Percentiles rank a stretch among this genome's conserved stretches.
Evolutionary conservation across 371 early-diverging fungal species (phyloP).

Genomic region (Mucor piriformis): DNA sequence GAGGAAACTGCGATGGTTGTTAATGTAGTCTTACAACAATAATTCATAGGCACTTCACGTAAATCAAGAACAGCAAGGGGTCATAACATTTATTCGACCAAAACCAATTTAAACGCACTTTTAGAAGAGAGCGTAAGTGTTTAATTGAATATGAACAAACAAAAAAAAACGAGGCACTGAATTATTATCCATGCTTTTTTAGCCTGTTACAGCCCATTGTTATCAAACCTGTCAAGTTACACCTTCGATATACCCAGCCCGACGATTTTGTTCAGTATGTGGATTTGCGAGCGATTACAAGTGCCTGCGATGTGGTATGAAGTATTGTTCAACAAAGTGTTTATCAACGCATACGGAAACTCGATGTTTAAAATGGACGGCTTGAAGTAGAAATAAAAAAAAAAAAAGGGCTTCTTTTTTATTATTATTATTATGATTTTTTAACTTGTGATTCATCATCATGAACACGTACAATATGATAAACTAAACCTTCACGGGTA

Average conservation of each 20-base stretch:
- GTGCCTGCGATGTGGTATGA: constrained; percentile 69
- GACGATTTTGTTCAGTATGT: constrained; percentile 72
- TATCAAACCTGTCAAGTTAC: constrained; percentile 59
- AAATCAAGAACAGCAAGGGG: constrained; percentile 26
- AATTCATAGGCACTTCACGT: constrained; percentile 16
- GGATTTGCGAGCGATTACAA: constrained; percentile 63
- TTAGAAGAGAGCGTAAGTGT: constrained; percentile 59
- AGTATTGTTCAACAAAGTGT: constrained; percentile 64
- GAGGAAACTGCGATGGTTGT: neutral
- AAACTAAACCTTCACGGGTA: constrained; percentile 50
- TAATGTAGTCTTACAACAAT: neutral
- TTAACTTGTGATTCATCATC: constrained; percentile 16
- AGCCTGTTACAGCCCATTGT: constrained; percentile 37
- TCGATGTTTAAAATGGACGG: constrained; percentile 46
- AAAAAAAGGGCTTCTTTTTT: too few species aligned
- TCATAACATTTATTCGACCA: constrained; percentile 47
- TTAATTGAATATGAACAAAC: neutral
- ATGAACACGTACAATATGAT: constrained; percentile 50
- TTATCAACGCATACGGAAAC: constrained; percentile 64
- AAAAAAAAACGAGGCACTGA: neutral
- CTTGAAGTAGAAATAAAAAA: too few species aligned
- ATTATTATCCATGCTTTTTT: neutral
- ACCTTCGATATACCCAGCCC: constrained; percentile 61
- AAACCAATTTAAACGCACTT: constrained; percentile 56
- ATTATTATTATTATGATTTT: constrained; percentile 4